These are phyloP conservation scores for Amanita subjunquillea DNA, from an alignment of 768 basidiomycete genomes.

Conservation along the genomic window DNA sequence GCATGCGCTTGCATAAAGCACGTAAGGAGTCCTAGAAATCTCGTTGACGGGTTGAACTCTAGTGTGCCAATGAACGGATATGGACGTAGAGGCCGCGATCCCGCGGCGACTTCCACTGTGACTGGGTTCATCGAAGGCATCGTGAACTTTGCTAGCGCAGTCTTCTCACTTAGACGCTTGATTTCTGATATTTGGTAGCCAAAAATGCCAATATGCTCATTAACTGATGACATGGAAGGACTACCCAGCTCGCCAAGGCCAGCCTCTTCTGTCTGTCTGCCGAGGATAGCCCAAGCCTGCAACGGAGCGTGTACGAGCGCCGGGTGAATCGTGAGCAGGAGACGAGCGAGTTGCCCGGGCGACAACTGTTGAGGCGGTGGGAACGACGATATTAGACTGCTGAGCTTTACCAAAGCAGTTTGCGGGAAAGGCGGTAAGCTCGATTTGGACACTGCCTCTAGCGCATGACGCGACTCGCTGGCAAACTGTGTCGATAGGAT, in stretches of 20 bases:
- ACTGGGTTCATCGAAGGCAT: conserved; percentile 16
- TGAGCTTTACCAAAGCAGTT: conserved; percentile 45
- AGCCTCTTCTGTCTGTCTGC: conserved; percentile 41
- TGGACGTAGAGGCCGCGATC: conserved; percentile 30
- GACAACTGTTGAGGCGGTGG: conserved; percentile 32
- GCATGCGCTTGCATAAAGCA: conserved; percentile 54
- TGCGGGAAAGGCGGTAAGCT: conserved; percentile 55
- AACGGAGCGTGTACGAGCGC: conserved; percentile 43
- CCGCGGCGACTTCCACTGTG: conserved; percentile 34
- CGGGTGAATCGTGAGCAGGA: conserved; percentile 52
- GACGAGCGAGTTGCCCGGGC: conserved; percentile 39
- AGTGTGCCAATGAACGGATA: conserved; percentile 31
- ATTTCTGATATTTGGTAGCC: conserved; percentile 39
- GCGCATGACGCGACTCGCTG: conserved; percentile 42
- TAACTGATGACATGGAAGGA: conserved; percentile 28
- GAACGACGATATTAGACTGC: conserved; percentile 33
- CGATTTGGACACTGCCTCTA: conserved; percentile 43
- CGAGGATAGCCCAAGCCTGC: conserved; percentile 54
- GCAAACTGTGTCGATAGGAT: conserved; percentile 56
- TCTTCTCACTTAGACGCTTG: conserved; percentile 26
- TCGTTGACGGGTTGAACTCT: conserved; percentile 33
- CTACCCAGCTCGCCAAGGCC: conserved; percentile 44
- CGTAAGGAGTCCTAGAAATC: conserved; percentile 51
- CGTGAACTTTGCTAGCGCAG: conserved; percentile 32
- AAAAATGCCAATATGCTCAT: conserved; percentile 37